Percentiles rank a stretch among this genome's conserved stretches.
phyloP scores from a whole-genome alignment of 2,329 filamentous ascomycete species.

The Ophidiomyces ophidiicola region DNA sequence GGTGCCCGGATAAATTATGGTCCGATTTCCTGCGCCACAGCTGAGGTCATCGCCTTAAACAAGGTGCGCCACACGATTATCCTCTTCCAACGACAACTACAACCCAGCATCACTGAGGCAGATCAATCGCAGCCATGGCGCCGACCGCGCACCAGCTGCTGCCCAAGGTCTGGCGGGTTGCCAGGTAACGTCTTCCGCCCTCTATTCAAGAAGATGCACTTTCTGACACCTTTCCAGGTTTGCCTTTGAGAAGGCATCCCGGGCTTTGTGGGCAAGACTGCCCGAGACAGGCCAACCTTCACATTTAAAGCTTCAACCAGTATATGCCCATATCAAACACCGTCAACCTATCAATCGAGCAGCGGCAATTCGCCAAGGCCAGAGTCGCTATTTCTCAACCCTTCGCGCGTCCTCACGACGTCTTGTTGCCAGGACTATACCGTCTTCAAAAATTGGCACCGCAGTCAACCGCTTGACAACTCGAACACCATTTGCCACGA shows the following conservation, averaged over 20 bases:
- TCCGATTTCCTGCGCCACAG: constrained; percentile 2
- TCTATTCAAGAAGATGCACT: background rate
- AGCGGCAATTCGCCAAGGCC: constrained; percentile 51
- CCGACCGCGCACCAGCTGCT: constrained; percentile 40
- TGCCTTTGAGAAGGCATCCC: constrained; percentile 37
- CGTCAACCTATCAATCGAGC: constrained; percentile 50
- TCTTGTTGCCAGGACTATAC: constrained; percentile 42
- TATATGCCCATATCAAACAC: constrained; percentile 45
- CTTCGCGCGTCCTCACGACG: constrained; percentile 31
- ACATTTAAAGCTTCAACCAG: constrained; percentile 45
- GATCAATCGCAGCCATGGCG: constrained; percentile 28
- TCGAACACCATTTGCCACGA: constrained; percentile 73
- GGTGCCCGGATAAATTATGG: background rate
- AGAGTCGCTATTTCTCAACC: constrained; percentile 53
- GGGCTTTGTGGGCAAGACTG: constrained; percentile 32
- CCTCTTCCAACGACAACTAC: background rate
- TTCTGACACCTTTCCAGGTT: constrained; percentile 29
- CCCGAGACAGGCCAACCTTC: constrained; percentile 29
- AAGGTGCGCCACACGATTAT: background rate
- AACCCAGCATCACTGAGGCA: background rate
- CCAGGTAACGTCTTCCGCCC: constrained; percentile 27
- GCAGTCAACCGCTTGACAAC: constrained; percentile 54
- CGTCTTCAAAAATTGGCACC: constrained; percentile 44
- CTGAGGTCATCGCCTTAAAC: background rate
- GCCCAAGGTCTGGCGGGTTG: constrained; percentile 38